Evolutionary conservation across 169 alveolate genomes (phyloP).

Genomic region (Perkinsus marinus): DNA sequence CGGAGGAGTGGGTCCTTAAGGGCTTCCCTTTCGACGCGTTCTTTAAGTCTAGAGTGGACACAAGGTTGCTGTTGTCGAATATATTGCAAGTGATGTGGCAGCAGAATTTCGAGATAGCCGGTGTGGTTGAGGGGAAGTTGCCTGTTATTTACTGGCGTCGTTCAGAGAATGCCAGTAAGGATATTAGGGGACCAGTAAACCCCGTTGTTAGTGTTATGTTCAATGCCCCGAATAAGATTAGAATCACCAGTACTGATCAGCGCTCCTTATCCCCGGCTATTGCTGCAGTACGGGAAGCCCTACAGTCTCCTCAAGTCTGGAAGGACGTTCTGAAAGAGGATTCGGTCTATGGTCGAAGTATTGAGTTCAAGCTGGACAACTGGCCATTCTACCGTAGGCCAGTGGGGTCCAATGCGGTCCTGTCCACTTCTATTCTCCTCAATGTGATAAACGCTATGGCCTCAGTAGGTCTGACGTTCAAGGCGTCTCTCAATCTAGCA

Average conservation of each 20-base stretch:
- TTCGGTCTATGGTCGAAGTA: not conserved
- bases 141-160: not conserved
- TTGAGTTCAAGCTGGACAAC: not conserved
- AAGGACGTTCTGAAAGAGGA: not conserved
- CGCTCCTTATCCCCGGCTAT: not conserved
- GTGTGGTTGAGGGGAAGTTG: not conserved
- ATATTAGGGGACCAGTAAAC: not conserved
- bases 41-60: not conserved
- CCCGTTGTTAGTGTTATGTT: not conserved
- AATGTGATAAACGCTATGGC: not conserved
- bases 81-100: not conserved
- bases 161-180: not conserved
- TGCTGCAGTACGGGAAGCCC: not conserved
- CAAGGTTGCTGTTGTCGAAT: not conserved
- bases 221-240: not conserved
- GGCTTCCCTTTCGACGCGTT: not conserved
- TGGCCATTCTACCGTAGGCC: not conserved
- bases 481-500: not conserved
- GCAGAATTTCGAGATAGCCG: not conserved
- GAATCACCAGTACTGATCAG: not conserved
- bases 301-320: not conserved
- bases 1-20: not conserved
- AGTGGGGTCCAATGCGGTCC: not conserved
- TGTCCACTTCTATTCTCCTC: not conserved
- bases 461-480: not conserved